Evolutionary conservation across 768 basidiomycete species (phyloP), one percentile per base, ranked within the genome.

Genomic region (Collybia mongolica): DNA sequence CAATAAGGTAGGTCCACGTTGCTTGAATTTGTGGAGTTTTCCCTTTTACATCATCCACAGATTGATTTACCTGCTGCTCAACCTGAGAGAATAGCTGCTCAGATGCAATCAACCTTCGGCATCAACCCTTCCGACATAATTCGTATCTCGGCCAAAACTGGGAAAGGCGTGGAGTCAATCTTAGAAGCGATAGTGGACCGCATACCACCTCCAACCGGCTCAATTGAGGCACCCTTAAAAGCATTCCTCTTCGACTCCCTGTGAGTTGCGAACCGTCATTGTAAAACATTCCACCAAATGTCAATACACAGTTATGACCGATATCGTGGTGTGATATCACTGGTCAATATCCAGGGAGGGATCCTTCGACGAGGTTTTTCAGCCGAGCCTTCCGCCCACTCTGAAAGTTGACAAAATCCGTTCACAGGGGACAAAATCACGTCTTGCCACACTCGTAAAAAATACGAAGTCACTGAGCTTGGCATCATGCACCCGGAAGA

Each of bases 201-300:
- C 19, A 84, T 98, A 58, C 95, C 96, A 2, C 79, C 94, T 7
- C 97, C 96, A 5, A 62, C 60, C 2, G 87, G 85, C 12, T 65
- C 68, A 18, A 59, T 64, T 15, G 66, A 72, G 8, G 74, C 72
- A 3, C 84, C 81, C 41, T 66, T 98, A 11, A 88, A 90, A 58
- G 95, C 91, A 0, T 81, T 98, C 53, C 73, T 97, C 37, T 98
- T 99, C 56, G 97, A 99, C 65, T 95, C 93, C 8, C 82, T 88
- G 92, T 94, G 55, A 68, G 82, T 32, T 32, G 5, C 11, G 5
- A 32, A 32, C 32, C 11, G 11, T 12, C 32, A 26, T 26, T 32
- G 2, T 9, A 32, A 22, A 28, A 42, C 19, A 40, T 17, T 36
- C 26, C 47, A 17, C 43, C 60, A 38, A 53, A 59, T 59, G 49